A percentile compares a stretch with the other conserved stretches of the same genome.
Evolutionary conservation across 2,329 filamentous ascomycete genomes (phyloP).

Genomic region (Drechslera avenae): DNA sequence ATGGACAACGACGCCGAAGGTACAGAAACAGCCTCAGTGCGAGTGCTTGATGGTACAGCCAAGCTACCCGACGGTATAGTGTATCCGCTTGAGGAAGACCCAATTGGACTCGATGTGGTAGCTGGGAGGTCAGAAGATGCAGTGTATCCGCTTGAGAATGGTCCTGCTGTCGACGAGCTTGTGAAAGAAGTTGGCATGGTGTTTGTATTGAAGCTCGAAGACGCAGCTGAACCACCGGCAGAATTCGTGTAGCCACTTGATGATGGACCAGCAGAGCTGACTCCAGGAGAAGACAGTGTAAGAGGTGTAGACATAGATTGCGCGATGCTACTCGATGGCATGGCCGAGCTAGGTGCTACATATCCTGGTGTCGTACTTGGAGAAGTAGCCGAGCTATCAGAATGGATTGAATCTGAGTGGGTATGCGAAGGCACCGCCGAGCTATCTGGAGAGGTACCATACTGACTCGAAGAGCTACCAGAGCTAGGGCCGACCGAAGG

Average conservation of each 20-base stretch:
- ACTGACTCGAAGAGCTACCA: background rate
- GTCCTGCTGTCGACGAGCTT: background rate
- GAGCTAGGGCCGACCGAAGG: background rate
- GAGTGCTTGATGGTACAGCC: background rate
- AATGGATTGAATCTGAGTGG: background rate
- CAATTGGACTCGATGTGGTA: background rate
- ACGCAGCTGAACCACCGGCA: conserved; percentile 1
- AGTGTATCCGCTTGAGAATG: conserved; percentile 1
- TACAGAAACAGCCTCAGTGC: background rate
- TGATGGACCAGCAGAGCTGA: conserved; percentile 1
- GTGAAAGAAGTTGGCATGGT: conserved; percentile 1
- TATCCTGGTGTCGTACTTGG: conserved; percentile 3
- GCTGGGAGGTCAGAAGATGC: background rate
- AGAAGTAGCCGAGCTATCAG: background rate
- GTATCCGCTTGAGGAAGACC: conserved; percentile 1
- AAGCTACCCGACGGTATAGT: background rate
- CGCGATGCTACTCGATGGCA: background rate
- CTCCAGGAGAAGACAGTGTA: background rate
- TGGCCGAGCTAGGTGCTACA: background rate
- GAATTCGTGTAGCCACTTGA: conserved; percentile 8
- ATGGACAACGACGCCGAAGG: background rate
- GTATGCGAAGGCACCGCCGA: background rate
- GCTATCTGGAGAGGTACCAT: background rate
- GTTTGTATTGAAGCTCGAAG: background rate
- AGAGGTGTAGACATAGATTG: conserved; percentile 4